Evolutionary conservation across 2,329 filamentous ascomycete genomes (phyloP).

Genomic region (Rhexocercosporidium sp.): DNA sequence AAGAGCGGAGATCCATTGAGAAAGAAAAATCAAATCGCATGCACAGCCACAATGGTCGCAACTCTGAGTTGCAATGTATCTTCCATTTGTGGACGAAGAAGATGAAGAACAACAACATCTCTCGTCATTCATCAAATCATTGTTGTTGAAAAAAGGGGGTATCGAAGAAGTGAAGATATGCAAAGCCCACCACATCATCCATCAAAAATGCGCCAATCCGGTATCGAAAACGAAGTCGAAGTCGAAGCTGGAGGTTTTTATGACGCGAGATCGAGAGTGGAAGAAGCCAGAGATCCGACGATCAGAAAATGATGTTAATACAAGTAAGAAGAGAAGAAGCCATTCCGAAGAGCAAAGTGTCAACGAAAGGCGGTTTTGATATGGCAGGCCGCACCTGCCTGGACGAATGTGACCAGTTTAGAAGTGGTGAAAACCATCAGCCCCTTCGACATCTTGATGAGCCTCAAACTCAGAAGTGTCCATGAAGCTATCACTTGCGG

Average conservation of each 20-base stretch:
- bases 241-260: neutral
- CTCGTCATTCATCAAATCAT: neutral
- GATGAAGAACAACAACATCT: neutral
- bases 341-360: constrained; percentile 15
- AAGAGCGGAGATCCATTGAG: neutral
- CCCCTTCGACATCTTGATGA: neutral
- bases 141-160: neutral
- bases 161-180: constrained; percentile 4
- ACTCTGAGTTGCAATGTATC: too few species aligned
- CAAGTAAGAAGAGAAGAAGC: constrained; percentile 23
- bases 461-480: neutral
- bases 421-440: neutral
- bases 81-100: neutral
- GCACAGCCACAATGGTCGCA: neutral
- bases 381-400: constrained; percentile 23
- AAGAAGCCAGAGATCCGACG: constrained; percentile 21
- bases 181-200: neutral
- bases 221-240: constrained; percentile 6
- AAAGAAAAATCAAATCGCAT: neutral
- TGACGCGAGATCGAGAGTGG: constrained; percentile 5
- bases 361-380: constrained; percentile 19
- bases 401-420: neutral
- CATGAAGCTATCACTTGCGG: neutral
- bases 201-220: constrained; percentile 5
- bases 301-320: constrained; percentile 23